Percentiles rank a stretch among this genome's conserved stretches.
Conservation (phyloP, 2,329 filamentous ascomycete species). For the Aspergillus melleus region DNA sequence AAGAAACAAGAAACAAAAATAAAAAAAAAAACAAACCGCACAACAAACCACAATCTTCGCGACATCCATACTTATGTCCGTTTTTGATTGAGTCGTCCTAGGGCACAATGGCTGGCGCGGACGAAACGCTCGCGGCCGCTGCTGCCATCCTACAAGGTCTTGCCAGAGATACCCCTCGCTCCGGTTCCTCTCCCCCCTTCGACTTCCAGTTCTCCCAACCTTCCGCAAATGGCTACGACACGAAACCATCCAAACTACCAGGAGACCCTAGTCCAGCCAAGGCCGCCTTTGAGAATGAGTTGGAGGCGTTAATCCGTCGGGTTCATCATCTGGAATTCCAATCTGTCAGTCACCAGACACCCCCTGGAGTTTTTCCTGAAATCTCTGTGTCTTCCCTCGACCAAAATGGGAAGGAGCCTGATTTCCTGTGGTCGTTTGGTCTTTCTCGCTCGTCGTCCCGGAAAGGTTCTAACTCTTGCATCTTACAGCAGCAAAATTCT, state of each 20-base stretch:
- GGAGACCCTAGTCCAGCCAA: constrained; percentile 76
- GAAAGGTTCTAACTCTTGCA: constrained; percentile 35
- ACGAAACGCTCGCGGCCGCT: constrained; percentile 50
- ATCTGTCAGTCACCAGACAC: constrained; percentile 54
- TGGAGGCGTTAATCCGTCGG: constrained; percentile 73
- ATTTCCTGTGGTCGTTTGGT: constrained; percentile 36
- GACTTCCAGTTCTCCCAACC: constrained; percentile 34
- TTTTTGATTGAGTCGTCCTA: constrained; percentile 24
- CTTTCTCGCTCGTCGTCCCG: constrained; percentile 34
- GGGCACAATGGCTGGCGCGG: constrained; percentile 48
- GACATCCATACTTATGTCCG: constrained; percentile 20
- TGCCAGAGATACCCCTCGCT: constrained; percentile 40
- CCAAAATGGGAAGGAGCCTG: constrained; percentile 49
- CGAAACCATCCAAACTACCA: constrained; percentile 66
- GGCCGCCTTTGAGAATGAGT: constrained; percentile 75
- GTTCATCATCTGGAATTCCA: constrained; percentile 81
- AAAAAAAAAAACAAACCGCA: constrained; percentile 4
- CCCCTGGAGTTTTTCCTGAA: constrained; percentile 83
- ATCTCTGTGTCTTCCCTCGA: constrained; percentile 58
- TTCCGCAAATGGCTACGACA: constrained; percentile 51
- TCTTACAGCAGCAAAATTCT: constrained; percentile 38
- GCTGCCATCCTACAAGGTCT: constrained; percentile 48
- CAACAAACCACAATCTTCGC: constrained; percentile 6
- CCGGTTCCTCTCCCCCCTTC: constrained; percentile 37
- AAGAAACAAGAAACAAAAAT: neutral